These are phyloP conservation scores for Magnolia sinica DNA, from an alignment of 164 flowering plant genomes.

Conservation along the genomic window DNA sequence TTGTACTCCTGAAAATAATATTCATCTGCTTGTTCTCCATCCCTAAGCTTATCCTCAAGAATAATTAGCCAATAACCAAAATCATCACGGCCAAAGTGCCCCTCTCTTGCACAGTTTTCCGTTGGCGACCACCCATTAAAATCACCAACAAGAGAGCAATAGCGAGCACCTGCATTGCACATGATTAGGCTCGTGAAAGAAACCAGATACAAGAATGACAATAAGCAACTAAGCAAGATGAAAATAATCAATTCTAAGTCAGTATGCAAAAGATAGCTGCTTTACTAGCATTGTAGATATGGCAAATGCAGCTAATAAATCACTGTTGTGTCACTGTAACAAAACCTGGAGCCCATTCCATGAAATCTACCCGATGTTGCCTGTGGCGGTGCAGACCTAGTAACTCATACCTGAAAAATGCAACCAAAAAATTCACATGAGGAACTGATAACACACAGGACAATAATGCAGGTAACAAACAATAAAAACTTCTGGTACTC, in stretches of 20 bases:
- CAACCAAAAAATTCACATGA: neutral
- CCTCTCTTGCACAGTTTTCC: conserved; percentile 84
- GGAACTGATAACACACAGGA: neutral
- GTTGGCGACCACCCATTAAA: conserved; percentile 96
- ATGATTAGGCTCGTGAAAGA: neutral
- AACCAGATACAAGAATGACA: neutral
- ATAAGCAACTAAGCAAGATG: neutral
- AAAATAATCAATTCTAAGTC: neutral
- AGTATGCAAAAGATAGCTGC: neutral
- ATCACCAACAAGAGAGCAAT: conserved; percentile 86
- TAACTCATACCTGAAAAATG: conserved; percentile 60
- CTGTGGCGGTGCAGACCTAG: conserved; percentile 81
- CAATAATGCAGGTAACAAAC: neutral
- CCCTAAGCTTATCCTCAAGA: conserved; percentile 83
- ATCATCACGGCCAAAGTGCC: conserved; percentile 83
- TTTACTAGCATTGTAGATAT: neutral
- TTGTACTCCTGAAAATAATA: conserved; percentile 87
- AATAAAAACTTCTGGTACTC: too few species aligned
- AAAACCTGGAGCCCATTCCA: conserved; percentile 99
- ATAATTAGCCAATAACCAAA: conserved; percentile 90
- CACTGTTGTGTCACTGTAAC: neutral
- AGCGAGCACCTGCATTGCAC: conserved; percentile 69
- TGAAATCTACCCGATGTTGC: conserved; percentile 83
- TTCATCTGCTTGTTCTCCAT: conserved; percentile 77
- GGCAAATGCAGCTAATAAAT: neutral